These are phyloP conservation scores for Melianthus villosus DNA, from an alignment of 441 rosid genomes.

Conservation along the genomic window DNA sequence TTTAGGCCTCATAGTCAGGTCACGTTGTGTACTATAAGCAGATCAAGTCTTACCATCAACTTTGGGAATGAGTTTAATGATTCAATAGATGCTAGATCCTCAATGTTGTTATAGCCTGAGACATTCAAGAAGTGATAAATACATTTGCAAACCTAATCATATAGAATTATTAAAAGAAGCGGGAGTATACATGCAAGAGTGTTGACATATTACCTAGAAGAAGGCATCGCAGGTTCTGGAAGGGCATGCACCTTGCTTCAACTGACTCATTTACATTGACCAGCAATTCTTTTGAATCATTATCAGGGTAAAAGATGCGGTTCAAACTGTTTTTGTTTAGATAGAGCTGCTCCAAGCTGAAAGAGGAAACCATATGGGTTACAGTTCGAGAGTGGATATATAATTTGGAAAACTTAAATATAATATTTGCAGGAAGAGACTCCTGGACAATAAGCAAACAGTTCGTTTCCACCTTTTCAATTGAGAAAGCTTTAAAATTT, in stretches of 20 bases:
- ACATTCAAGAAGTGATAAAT: too few species aligned
- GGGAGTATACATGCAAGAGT: neutral
- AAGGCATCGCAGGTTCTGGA: conserved; percentile 61
- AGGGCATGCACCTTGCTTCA: conserved; percentile 23
- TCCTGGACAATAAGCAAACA: conserved; percentile 5
- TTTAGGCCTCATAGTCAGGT: too few species aligned
- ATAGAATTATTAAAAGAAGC: conserved; percentile 4
- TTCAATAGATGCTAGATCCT: conserved; percentile 49
- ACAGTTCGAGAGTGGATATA: neutral
- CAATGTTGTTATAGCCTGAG: conserved; percentile 55
- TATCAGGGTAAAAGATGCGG: conserved; percentile 33
- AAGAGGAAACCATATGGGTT: conserved; percentile 1
- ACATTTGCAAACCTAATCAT: neutral
- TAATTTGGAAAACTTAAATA: neutral
- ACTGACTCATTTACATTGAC: too few species aligned
- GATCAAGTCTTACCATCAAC: conserved; percentile 50
- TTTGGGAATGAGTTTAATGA: conserved; percentile 48
- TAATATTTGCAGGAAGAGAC: neutral
- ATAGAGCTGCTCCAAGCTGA: conserved; percentile 80
- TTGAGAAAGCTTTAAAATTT: conserved; percentile 54
- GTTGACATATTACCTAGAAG: conserved; percentile 42
- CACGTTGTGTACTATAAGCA: too few species aligned
- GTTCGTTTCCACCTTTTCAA: conserved; percentile 43
- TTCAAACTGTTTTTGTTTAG: conserved; percentile 66
- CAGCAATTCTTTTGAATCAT: conserved; percentile 10